Percentiles rank a stretch among this genome's conserved stretches.
phyloP scores from a whole-genome alignment of 1,139 yeast genomes.

The Protomyces macrosporus region DNA sequence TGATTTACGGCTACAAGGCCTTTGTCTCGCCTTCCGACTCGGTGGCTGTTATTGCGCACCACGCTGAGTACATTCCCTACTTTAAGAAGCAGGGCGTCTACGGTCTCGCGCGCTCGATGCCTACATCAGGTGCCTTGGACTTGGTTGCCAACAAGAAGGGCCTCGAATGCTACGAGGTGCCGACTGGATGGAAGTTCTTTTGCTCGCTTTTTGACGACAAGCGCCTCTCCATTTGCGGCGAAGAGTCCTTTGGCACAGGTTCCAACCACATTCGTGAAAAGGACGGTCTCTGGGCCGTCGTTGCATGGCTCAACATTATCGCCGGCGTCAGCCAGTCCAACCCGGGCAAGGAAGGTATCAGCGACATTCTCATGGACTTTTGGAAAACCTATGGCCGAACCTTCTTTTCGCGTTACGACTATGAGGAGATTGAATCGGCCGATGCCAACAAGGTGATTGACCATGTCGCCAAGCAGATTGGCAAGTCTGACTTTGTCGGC shows the following conservation, averaged over 20 bases:
- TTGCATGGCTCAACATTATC: slow-evolving; percentile 93
- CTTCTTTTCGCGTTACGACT: slow-evolving; percentile 95
- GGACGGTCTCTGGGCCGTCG: slow-evolving; percentile 96
- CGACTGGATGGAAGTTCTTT: slow-evolving; percentile 98
- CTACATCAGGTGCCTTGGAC: slow-evolving; percentile 92
- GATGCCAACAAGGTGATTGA: slow-evolving; percentile 70
- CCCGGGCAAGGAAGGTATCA: slow-evolving; percentile 58
- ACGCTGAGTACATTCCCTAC: slow-evolving; percentile 74
- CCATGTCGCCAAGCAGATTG: slow-evolving; percentile 48
- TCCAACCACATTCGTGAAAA: slow-evolving; percentile 95
- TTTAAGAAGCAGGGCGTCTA: slow-evolving; percentile 78
- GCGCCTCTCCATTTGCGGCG: slow-evolving; percentile 94
- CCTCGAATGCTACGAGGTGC: slow-evolving; percentile 82
- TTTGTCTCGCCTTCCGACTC: slow-evolving; percentile 98
- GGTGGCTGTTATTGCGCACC: slow-evolving; percentile 94
- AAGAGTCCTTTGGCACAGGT: slow-evolving; percentile 97
- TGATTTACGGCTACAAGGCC: slow-evolving; percentile 94
- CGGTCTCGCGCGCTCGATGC: slow-evolving; percentile 98
- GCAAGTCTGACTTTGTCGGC: slow-evolving; percentile 45
- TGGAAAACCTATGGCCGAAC: slow-evolving; percentile 95
- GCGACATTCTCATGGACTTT: slow-evolving; percentile 73
- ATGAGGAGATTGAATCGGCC: slow-evolving; percentile 70
- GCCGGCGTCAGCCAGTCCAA: slow-evolving; percentile 63
- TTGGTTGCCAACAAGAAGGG: slow-evolving; percentile 77
- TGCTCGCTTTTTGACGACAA: slow-evolving; percentile 90